Percentiles rank a stretch among this genome's conserved stretches.
phyloP scores from a whole-genome alignment of 768 basidiomycete genomes.

The Boletus eberwhitei region DNA sequence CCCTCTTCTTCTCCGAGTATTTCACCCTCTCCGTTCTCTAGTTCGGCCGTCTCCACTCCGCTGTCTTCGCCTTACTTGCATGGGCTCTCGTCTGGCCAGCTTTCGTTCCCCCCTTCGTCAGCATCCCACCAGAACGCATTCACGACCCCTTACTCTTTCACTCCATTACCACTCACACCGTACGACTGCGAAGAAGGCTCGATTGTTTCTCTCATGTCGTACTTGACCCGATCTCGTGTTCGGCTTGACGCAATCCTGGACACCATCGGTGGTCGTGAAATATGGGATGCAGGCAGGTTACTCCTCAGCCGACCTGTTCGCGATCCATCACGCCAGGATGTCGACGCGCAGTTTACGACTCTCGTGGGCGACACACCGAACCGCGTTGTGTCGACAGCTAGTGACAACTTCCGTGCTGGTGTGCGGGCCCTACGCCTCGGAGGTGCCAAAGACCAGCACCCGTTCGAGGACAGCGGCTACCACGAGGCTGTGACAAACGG shows the following conservation, averaged over 20 bases:
- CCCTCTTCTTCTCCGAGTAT: constrained; percentile 31
- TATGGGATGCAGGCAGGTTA: constrained; percentile 72
- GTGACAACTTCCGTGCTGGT: constrained; percentile 72
- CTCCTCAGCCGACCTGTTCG: constrained; percentile 44
- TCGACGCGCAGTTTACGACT: constrained; percentile 67
- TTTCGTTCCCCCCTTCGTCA: constrained; percentile 26
- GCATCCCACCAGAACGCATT: constrained; percentile 26
- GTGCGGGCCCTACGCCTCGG: constrained; percentile 53
- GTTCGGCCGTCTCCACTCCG: constrained; percentile 31
- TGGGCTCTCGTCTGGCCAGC: constrained; percentile 21
- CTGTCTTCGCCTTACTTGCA: constrained; percentile 30
- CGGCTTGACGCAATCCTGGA: constrained; percentile 80
- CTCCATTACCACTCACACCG: constrained; percentile 26
- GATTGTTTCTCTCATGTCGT: constrained; percentile 24
- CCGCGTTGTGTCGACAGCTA: constrained; percentile 62
- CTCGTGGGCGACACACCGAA: constrained; percentile 69
- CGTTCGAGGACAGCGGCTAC: constrained; percentile 25
- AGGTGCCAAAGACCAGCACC: constrained; percentile 26
- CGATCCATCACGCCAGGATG: constrained; percentile 28
- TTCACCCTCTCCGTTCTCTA: constrained; percentile 34
- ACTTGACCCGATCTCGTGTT: constrained; percentile 26
- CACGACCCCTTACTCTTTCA: constrained; percentile 29
- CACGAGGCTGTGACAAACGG: constrained; percentile 19
- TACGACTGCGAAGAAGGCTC: constrained; percentile 29
- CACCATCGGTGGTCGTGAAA: constrained; percentile 72